Percentiles rank a stretch among this genome's conserved stretches.
phyloP scores from a whole-genome alignment of 2,329 filamentous ascomycete species.

The Taxawa tesnikishii region DNA sequence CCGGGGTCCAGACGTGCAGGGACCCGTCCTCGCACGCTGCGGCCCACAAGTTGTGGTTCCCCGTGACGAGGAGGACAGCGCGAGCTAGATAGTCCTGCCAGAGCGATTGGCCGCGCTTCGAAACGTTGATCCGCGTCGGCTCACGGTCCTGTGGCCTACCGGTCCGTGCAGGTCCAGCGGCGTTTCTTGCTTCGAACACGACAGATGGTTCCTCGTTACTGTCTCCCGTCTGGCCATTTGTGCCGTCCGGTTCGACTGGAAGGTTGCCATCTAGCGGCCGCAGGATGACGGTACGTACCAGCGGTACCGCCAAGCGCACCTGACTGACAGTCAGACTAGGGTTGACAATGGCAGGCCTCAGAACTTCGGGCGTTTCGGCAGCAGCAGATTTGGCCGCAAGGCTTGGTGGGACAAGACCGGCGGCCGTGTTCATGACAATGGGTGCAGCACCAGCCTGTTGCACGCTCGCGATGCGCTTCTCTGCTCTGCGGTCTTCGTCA shows the following conservation, averaged over 20 bases:
- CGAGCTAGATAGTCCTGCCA: constrained; percentile 93
- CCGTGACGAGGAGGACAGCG: constrained; percentile 79
- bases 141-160: constrained; percentile 56
- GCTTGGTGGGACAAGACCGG: constrained; percentile 68
- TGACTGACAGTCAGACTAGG: constrained; percentile 73
- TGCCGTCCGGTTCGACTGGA: constrained; percentile 33
- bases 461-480: constrained; percentile 46
- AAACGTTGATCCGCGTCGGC: constrained; percentile 71
- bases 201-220: constrained; percentile 51
- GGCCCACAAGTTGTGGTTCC: constrained; percentile 83
- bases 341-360: constrained; percentile 78
- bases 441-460: constrained; percentile 54
- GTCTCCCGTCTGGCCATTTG: constrained; percentile 21
- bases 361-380: constrained; percentile 62
- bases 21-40: constrained; percentile 88
- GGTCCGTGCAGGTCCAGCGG: constrained; percentile 46
- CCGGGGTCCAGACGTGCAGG: constrained; percentile 83
- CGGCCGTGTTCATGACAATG: constrained; percentile 62
- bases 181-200: constrained; percentile 82
- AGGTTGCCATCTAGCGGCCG: constrained; percentile 58
- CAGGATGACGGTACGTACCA: constrained; percentile 70
- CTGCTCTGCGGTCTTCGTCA: constrained; percentile 56
- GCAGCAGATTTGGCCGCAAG: constrained; percentile 47
- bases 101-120: constrained; percentile 64
- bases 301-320: constrained; percentile 75